Percentiles rank a stretch among this genome's conserved stretches.
phyloP scores from a whole-genome alignment of 1,284 basidiomycete species.

The Exobasidium rhododendri region DNA sequence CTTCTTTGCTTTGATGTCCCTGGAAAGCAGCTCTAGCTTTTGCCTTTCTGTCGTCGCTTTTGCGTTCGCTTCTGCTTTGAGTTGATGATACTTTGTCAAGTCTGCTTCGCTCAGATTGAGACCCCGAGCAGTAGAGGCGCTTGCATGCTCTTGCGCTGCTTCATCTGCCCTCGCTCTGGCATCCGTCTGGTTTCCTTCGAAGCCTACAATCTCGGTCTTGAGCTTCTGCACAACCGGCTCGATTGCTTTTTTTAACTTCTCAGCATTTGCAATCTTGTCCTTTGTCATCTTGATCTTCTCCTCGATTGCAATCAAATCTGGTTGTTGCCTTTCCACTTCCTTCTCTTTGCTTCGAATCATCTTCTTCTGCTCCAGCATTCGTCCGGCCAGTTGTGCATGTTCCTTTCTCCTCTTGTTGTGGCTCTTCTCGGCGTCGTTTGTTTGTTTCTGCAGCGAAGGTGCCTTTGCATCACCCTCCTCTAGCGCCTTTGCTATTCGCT shows the following conservation, averaged over 20 bases:
- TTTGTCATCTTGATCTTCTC: constrained; percentile 81
- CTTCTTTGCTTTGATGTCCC: constrained; percentile 73
- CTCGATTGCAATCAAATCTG: constrained; percentile 61
- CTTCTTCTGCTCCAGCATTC: constrained; percentile 71
- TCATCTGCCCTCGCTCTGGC: constrained; percentile 58
- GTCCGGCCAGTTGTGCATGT: constrained; percentile 72
- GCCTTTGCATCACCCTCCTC: constrained; percentile 40
- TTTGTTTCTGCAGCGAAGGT: constrained; percentile 8
- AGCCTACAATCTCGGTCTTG: constrained; percentile 62
- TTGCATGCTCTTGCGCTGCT: constrained; percentile 69
- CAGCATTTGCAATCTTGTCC: constrained; percentile 72
- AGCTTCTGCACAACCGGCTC: constrained; percentile 69
- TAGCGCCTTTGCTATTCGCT: constrained; percentile 35
- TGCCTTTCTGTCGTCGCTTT: constrained; percentile 84
- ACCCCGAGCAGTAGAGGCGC: constrained; percentile 65
- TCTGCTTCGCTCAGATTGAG: constrained; percentile 77
- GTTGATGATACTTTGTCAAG: constrained; percentile 74
- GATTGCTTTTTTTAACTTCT: constrained; percentile 66
- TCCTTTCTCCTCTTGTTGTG: constrained; percentile 73
- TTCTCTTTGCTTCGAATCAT: constrained; percentile 77
- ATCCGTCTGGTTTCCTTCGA: constrained; percentile 69
- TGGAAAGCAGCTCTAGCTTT: constrained; percentile 72
- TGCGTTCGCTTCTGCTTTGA: constrained; percentile 65
- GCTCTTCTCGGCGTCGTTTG: constrained; percentile 64
- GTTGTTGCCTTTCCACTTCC: constrained; percentile 64